Conservation (phyloP, 2,329 filamentous ascomycete species). For the Botrytis paeoniae region DNA sequence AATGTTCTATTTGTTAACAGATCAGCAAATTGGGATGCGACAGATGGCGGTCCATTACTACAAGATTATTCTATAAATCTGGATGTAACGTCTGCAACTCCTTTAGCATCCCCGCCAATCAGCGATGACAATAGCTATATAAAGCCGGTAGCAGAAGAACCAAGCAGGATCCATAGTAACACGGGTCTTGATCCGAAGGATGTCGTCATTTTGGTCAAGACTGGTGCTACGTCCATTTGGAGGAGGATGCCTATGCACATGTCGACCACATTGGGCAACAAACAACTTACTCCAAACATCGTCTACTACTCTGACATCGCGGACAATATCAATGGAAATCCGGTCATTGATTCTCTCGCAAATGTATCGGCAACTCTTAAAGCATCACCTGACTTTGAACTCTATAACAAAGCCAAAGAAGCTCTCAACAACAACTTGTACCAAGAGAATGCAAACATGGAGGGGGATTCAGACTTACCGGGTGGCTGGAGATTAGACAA, state of each 20-base stretch:
- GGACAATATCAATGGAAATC: conserved; percentile 22
- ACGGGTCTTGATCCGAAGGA: conserved; percentile 22
- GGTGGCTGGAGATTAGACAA: conserved; percentile 55
- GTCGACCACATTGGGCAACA: conserved; percentile 22
- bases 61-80: background rate
- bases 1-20: conserved; percentile 4
- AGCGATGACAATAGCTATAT: background rate
- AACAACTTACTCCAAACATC: conserved; percentile 20
- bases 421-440: conserved; percentile 21
- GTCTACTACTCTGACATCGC: conserved; percentile 22
- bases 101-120: background rate
- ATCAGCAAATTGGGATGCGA: background rate
- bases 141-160: background rate
- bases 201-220: conserved; percentile 24
- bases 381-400: conserved; percentile 22
- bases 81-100: background rate
- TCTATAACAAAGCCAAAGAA: conserved; percentile 20
- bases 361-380: conserved; percentile 23
- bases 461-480: conserved; percentile 23
- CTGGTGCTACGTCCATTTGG: conserved; percentile 24
- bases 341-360: conserved; percentile 22
- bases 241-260: conserved; percentile 25
- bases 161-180: background rate
- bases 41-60: background rate
- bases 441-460: conserved; percentile 22